Conservation (phyloP, 2,329 filamentous ascomycete species). For the Epichloe uncinata region DNA sequence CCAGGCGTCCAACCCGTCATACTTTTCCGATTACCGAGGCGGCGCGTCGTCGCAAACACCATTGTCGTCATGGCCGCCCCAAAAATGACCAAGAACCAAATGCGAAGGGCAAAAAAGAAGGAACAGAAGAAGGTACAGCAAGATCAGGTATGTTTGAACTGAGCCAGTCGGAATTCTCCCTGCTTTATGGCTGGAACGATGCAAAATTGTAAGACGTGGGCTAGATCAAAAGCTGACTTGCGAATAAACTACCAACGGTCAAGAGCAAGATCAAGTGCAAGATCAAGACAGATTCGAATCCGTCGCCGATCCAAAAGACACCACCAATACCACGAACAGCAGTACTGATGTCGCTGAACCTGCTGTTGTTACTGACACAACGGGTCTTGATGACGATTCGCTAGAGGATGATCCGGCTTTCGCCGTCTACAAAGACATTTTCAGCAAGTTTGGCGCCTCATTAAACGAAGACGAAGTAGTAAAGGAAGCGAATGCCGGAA, state of each 20-base stretch:
- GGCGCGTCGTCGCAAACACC: slow-evolving; percentile 14
- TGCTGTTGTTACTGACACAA: slow-evolving; percentile 30
- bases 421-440: slow-evolving; percentile 70
- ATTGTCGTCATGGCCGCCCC: slow-evolving; percentile 41
- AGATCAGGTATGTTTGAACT: slow-evolving; percentile 31
- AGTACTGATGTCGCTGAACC: slow-evolving; percentile 12
- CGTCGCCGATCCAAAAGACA: slow-evolving; percentile 15
- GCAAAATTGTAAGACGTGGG: too few relatives aligned
- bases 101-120: slow-evolving; percentile 92
- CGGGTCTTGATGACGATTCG: slow-evolving; percentile 48
- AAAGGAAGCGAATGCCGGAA: slow-evolving; percentile 52
- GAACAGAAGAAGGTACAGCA: slow-evolving; percentile 60
- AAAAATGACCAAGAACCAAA: slow-evolving; percentile 89
- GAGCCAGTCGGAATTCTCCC: neutral
- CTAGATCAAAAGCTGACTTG: neutral
- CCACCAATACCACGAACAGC: neutral
- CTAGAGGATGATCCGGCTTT: slow-evolving; percentile 61
- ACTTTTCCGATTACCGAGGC: slow-evolving; percentile 14
- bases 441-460: slow-evolving; percentile 61
- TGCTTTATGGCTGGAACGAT: neutral
- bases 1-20: slow-evolving; percentile 18
- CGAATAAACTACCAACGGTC: neutral
- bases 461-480: slow-evolving; percentile 49
- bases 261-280: slow-evolving; percentile 4
- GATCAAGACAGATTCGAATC: slow-evolving; percentile 7